Evolutionary conservation across 371 early-diverging fungal species (phyloP).

Genomic region (Blakeslea trispora): DNA sequence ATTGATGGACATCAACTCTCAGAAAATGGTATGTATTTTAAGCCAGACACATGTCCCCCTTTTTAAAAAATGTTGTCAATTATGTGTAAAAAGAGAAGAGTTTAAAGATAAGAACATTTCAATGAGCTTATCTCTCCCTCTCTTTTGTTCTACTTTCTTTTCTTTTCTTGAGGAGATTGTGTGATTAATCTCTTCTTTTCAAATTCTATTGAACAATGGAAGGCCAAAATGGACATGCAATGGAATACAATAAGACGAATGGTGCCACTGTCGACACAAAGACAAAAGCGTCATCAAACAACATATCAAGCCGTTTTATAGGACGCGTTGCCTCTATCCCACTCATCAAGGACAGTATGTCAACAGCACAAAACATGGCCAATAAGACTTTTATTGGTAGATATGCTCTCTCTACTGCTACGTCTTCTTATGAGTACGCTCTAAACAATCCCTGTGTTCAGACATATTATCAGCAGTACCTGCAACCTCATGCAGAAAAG

Average conservation of each 20-base stretch:
- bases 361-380: conserved; percentile 53
- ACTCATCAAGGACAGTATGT: conserved; percentile 60
- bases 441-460: conserved; percentile 39
- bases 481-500: conserved; percentile 57
- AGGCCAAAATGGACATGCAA: conserved; percentile 29
- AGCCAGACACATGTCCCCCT: background rate
- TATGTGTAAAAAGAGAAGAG: background rate
- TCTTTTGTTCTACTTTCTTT: conserved; percentile 4
- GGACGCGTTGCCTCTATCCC: conserved; percentile 64
- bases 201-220: background rate
- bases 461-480: conserved; percentile 46
- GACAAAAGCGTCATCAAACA: background rate
- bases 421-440: conserved; percentile 32
- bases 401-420: conserved; percentile 51
- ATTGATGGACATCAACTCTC: conserved; percentile 5
- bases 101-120: conserved; percentile 7
- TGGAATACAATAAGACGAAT: conserved; percentile 33
- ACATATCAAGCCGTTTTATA: conserved; percentile 34
- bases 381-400: conserved; percentile 55
- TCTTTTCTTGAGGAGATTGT: background rate
- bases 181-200: background rate
- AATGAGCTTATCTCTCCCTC: conserved; percentile 4
- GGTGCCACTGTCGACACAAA: conserved; percentile 1
- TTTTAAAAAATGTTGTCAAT: conserved; percentile 1
- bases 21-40: conserved; percentile 23